phyloP scores from a whole-genome alignment of 2,329 filamentous ascomycete species.

The Diaporthe vaccinii region DNA sequence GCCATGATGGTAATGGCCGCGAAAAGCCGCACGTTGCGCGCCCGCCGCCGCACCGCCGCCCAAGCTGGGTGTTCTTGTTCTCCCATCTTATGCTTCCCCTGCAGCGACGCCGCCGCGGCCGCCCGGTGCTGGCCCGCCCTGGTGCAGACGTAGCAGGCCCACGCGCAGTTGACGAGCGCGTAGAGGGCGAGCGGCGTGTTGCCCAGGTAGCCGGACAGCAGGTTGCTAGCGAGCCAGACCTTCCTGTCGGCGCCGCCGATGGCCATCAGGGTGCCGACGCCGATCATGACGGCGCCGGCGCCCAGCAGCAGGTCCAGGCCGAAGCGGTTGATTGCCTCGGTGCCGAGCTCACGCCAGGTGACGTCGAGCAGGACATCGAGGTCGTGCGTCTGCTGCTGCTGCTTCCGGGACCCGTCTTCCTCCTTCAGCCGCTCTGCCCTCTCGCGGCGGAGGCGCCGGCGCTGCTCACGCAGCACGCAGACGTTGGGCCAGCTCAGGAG shows the following conservation, averaged over 20 bases:
- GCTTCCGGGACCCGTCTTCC: background rate
- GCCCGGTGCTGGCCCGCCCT: constrained; percentile 56
- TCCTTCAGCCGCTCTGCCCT: constrained; percentile 42
- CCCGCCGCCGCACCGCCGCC: constrained; percentile 50
- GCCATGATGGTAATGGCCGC: constrained; percentile 58
- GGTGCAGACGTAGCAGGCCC: constrained; percentile 58
- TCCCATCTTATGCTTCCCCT: background rate
- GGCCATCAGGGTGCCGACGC: constrained; percentile 65
- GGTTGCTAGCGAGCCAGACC: constrained; percentile 62
- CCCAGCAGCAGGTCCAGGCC: constrained; percentile 65
- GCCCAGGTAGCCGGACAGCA: constrained; percentile 68
- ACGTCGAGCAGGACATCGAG: constrained; percentile 57
- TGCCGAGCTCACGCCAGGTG: constrained; percentile 61
- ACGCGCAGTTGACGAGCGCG: constrained; percentile 61
- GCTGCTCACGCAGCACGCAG: constrained; percentile 57
- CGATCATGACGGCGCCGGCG: constrained; percentile 63
- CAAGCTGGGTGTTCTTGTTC: constrained; percentile 28
- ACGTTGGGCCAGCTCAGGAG: constrained; percentile 60
- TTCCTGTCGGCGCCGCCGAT: constrained; percentile 60
- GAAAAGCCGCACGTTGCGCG: constrained; percentile 58
- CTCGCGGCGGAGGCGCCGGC: constrained; percentile 42
- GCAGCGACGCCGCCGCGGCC: constrained; percentile 37
- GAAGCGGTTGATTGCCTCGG: constrained; percentile 63
- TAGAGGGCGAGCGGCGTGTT: constrained; percentile 63
- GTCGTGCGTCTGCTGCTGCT: constrained; percentile 32